Evolutionary conservation across 345 rosid species (phyloP), one percentile per base, ranked within the genome.

Genomic region (Salix exigua): DNA sequence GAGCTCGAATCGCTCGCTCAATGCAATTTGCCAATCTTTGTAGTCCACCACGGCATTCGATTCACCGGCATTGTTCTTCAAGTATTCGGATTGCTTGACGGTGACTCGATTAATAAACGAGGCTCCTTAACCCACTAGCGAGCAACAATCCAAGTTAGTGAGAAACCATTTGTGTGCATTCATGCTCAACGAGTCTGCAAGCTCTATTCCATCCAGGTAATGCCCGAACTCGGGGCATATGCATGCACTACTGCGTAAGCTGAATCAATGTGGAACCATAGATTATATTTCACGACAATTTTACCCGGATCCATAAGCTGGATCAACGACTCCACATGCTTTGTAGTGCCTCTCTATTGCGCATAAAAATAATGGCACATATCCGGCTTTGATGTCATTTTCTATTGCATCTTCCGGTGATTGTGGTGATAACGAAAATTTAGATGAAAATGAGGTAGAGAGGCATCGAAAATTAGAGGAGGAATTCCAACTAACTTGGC

Each of bases 201-300:
- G 16, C 7, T 81, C 82, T 4, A 76, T 70, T 1, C 82, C 84
- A 21, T 78, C 61, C 30, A 78, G 17, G 18, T 55, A 64, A 63
- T 70, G 82, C 25, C 86, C 62, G 67, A 78, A 84, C 37, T 78
- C 84, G 0, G 80, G 86, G 64, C 79, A 80, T 17, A 84, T 78
- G 26, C 84, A 84, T 28, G 85, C 79, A n/a, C 79, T 66, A 1
- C 84, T 14, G 73, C 81, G 50, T 79, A 82, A 50, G 80, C 87
- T 1, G 81, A 85, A 53, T 82, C 87, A 2, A 84, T 71, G n/a
- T 84, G 85, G 30, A 81, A 72, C 87, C 85, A 82, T n/a, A 85
- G 7, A 21, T 75, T 71, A 70, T 73, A 55, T 9, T 77, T 31
- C 11, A 2, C 37, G 0, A 85, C 82, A 33, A 33, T 33, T 33